Evolutionary conservation across 1,139 yeast genomes (phyloP), one percentile per base, ranked within the genome.

Genomic region (Taiozyma sp.): DNA sequence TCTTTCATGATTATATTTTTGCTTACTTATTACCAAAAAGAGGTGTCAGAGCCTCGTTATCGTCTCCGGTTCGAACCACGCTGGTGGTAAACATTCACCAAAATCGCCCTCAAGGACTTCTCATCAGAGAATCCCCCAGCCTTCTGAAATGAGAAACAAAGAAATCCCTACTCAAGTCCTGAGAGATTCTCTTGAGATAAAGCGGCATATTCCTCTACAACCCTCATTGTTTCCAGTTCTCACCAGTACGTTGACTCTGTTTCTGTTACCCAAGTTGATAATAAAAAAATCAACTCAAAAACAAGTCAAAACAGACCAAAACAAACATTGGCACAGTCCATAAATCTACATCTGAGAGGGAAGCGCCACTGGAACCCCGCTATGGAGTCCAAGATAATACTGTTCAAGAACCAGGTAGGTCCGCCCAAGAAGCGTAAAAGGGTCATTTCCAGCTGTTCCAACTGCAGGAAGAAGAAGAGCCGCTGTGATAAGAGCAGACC

Each of bases 401-500:
- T 28, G 4, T 48, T 50, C 43, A 39, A 30, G 40, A 43, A 46
- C 32, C 49, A 48, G 13, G 12, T 9, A 13, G 61, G 59, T 1
- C 60, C 61, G 8, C 58, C 59, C 2, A 28, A 49, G 23, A 62
- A 61, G 51, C 51, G 65, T 34, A 60, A 57, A 43, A 52, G 73
- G 40, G 54, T 65, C 3, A 67, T 71, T 9, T 60, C 70, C 4
- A 70, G 74, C 16, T 76, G 80, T 53, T 59, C 68, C 22, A 70
- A 68, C 45, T 76, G 80, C 55, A 70, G 75, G 48, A 61, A 64
- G 57, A 61, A 76, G 53, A 76, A 75, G 54, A 71, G 74, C 22
- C 73, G 71, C 34, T 66, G 70, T 52, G 69, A 64, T 48, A 64
- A 60, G 46, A 50, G 53, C 2, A 57, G 66, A 36, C 70, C 70